Conservation (phyloP, 2,329 filamentous ascomycete species). For the Ascochyta rabiei region DNA sequence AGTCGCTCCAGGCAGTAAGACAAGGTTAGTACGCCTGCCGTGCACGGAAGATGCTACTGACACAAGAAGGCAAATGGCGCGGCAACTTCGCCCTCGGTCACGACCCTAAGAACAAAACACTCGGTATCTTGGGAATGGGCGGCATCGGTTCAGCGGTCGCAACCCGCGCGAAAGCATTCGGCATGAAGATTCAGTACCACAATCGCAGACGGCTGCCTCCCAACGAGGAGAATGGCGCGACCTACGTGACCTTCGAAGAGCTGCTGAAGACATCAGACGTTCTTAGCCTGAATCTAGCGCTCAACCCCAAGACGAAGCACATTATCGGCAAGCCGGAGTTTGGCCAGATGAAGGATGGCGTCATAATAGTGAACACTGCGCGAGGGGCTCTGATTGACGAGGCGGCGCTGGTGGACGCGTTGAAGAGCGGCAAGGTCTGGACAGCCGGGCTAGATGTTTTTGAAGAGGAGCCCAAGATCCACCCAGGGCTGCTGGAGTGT, state of each 20-base stretch:
- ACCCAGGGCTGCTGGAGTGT: constrained; percentile 57
- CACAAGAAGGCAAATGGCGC: constrained; percentile 48
- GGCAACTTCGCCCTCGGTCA: constrained; percentile 57
- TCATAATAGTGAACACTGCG: constrained; percentile 64
- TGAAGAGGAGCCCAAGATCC: constrained; percentile 62
- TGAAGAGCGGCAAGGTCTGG: constrained; percentile 61
- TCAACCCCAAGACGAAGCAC: constrained; percentile 58
- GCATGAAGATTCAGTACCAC: constrained; percentile 65
- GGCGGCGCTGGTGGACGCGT: constrained; percentile 58
- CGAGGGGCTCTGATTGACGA: constrained; percentile 64
- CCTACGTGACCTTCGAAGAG: constrained; percentile 63
- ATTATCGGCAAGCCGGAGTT: constrained; percentile 60
- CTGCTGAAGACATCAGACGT: constrained; percentile 61
- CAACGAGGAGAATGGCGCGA: constrained; percentile 52
- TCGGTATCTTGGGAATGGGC: constrained; percentile 66
- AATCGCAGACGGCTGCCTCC: constrained; percentile 54
- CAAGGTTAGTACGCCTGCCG: constrained; percentile 38
- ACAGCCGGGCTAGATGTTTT: constrained; percentile 64
- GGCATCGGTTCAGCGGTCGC: constrained; percentile 62
- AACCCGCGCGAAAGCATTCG: constrained; percentile 58
- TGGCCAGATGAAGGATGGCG: constrained; percentile 60
- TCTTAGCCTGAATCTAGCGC: constrained; percentile 60
- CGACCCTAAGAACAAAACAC: constrained; percentile 59
- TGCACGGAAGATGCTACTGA: constrained; percentile 16
- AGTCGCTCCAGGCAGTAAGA: constrained; percentile 54